phyloP scores from a whole-genome alignment of 192 early-diverging fungal species.

The Mortierella hygrophila region DNA sequence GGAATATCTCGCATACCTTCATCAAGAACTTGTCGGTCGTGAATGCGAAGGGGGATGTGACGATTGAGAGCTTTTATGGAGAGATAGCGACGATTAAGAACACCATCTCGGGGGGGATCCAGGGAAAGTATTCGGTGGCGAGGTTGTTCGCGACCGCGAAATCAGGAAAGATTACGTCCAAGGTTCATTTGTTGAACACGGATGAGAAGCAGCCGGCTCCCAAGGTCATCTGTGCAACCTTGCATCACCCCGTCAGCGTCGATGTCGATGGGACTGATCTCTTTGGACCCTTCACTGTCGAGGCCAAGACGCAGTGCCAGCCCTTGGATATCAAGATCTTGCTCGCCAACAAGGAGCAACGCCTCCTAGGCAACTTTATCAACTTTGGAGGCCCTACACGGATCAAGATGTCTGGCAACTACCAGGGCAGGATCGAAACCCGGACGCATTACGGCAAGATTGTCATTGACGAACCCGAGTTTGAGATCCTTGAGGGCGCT shows the following conservation, averaged over 20 bases:
- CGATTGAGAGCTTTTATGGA: slow-evolving; percentile 51
- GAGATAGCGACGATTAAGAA: slow-evolving; percentile 39
- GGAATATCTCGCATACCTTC: slow-evolving; percentile 49
- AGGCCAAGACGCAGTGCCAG: slow-evolving; percentile 51
- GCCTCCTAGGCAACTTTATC: slow-evolving; percentile 49
- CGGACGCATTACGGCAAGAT: slow-evolving; percentile 51
- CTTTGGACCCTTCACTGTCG: slow-evolving; percentile 36
- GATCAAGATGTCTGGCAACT: slow-evolving; percentile 51
- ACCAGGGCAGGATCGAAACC: slow-evolving; percentile 46
- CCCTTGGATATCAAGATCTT: slow-evolving; percentile 51
- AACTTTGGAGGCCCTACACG: slow-evolving; percentile 44
- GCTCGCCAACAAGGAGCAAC: slow-evolving; percentile 31
- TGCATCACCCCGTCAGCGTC: slow-evolving; percentile 30
- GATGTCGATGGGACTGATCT: slow-evolving; percentile 45
- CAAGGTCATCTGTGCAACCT: slow-evolving; percentile 42
- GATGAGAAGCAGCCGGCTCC: slow-evolving; percentile 31
- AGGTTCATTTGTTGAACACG: slow-evolving; percentile 46
- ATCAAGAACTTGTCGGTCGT: slow-evolving; percentile 30
- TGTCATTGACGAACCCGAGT: slow-evolving; percentile 47
- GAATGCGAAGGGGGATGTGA: slow-evolving; percentile 33
- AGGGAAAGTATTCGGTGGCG: slow-evolving; percentile 43
- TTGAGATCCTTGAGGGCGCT: slow-evolving; percentile 45
- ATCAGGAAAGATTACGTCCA: slow-evolving; percentile 29
- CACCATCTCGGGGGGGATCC: slow-evolving; percentile 22
- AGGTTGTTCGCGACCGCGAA: slow-evolving; percentile 26